phyloP scores from a whole-genome alignment of 1,139 yeast species.

The Eremothecium sinecaudum region DNA sequence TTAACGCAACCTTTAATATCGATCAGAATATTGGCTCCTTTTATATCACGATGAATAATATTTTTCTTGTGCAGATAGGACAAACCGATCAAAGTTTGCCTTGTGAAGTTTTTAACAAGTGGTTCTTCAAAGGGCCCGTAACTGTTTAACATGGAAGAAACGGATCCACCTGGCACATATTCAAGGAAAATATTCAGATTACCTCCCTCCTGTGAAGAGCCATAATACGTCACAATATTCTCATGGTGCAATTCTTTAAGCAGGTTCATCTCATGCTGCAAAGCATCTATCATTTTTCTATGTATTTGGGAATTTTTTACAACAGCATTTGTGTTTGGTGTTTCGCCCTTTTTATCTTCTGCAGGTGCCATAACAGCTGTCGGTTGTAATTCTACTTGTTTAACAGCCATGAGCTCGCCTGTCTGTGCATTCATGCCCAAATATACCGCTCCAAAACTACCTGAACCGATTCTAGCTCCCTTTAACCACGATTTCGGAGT shows the following conservation, averaged over 20 bases:
- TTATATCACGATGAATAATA: conserved; percentile 84
- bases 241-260: conserved; percentile 78
- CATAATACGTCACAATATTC: conserved; percentile 83
- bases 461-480: conserved; percentile 90
- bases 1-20: conserved; percentile 88
- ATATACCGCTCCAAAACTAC: conserved; percentile 89
- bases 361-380: conserved; percentile 14
- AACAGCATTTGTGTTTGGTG: conserved; percentile 14
- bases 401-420: conserved; percentile 95
- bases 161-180: conserved; percentile 96
- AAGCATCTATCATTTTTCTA: conserved; percentile 66
- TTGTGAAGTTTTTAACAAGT: conserved; percentile 67
- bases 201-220: conserved; percentile 67
- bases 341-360: conserved; percentile 29
- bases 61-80: conserved; percentile 72
- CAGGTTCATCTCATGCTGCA: conserved; percentile 75
- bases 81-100: conserved; percentile 77
- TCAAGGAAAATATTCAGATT: conserved; percentile 77
- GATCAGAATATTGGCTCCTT: conserved; percentile 85
- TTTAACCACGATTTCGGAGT: conserved; percentile 76
- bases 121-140: conserved; percentile 94
- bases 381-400: conserved; percentile 68
- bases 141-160: conserved; percentile 70
- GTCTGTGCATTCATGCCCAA: conserved; percentile 86
- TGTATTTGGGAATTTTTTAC: conserved; percentile 36